These are phyloP conservation scores for Brasilioporus rufonigricans DNA, from an alignment of 768 basidiomycete genomes.

Conservation along the genomic window DNA sequence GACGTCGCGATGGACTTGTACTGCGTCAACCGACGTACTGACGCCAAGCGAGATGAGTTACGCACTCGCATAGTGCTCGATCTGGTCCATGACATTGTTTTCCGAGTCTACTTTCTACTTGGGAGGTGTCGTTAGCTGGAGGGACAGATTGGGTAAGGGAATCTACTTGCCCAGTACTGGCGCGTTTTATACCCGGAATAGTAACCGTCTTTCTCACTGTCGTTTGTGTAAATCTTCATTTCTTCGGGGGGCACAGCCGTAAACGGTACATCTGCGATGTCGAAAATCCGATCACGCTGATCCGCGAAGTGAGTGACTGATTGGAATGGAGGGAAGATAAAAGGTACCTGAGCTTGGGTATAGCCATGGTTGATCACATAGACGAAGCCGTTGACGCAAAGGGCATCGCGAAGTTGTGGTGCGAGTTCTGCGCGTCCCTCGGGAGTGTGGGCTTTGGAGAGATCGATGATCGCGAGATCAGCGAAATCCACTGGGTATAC, in stretches of 20 bases:
- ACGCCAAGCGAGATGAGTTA: background rate
- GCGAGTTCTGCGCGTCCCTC: constrained; percentile 43
- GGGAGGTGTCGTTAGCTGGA: background rate
- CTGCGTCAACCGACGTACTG: background rate
- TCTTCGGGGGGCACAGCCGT: constrained; percentile 40
- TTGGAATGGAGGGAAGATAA: background rate
- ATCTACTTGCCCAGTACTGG: constrained; percentile 43
- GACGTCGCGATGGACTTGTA: constrained; percentile 46
- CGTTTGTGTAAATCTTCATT: constrained; percentile 36
- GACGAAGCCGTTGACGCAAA: constrained; percentile 42
- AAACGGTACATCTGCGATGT: constrained; percentile 47
- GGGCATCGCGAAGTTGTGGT: constrained; percentile 43
- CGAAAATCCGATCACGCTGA: constrained; percentile 46
- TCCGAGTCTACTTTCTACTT: constrained; percentile 50
- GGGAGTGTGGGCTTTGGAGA: constrained; percentile 39
- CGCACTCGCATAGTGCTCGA: constrained; percentile 60
- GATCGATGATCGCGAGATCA: constrained; percentile 51
- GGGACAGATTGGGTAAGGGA: background rate
- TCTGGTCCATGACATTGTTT: constrained; percentile 56
- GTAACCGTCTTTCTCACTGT: constrained; percentile 41
- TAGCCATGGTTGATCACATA: constrained; percentile 40
- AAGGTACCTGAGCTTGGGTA: constrained; percentile 34
- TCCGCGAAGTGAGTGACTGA: constrained; percentile 14
- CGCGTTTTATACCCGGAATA: constrained; percentile 51
- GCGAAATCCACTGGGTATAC: constrained; percentile 44